Base-by-base conservation (phyloP, 2,329 filamentous ascomycete species). In the Aspergillus arachidicola region DNA sequence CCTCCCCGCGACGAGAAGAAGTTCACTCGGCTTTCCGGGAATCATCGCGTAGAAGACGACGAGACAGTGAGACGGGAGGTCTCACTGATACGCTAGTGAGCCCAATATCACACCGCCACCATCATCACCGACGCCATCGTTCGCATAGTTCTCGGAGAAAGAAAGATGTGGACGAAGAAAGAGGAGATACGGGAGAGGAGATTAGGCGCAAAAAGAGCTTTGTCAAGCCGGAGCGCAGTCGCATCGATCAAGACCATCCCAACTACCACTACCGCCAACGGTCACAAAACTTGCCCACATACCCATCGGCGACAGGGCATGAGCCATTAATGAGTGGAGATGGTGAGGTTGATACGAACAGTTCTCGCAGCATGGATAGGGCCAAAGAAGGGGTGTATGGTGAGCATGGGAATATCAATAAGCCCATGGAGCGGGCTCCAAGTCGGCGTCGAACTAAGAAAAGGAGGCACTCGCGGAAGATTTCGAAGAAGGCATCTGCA, bases 261-360 rank as follows among this genome's bases (percentile, higher is more conserved):
- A 96, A 98, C 77, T 99, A 97, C 75, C 87, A 97, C 80, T 99
- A 99, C 79, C 89, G 93, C 69, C 91, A 96, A 76, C 94, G 97
- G 86, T 93, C 96, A 11, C 91, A 93, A 72, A 91, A 94, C 68
- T 97, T 99, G 93, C 86, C 90, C 60, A 91, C 93, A 6, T 84
- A 93, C 68, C 95, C 96, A 0, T 98, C 95, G 0, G 91, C 92
- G 7, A 98, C 95, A 0, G 95, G 95, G 64, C 91, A 96, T 71
- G 94, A 98, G 71, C 93, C 94, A 3, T 87, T 96, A 58, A 79
- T 91, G 60, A 94, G 97, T 77, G 90, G 93, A 63, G 79, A 83
- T 57, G 81, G 79, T 21, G 76, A 77, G 63, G 75, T 75, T 2
- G 83, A 85, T 62, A 88, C 85, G 0, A 76, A 84, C 65, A 86